phyloP scores from a whole-genome alignment of 257 asterid genomes.

The Nicotiana tabacum region DNA sequence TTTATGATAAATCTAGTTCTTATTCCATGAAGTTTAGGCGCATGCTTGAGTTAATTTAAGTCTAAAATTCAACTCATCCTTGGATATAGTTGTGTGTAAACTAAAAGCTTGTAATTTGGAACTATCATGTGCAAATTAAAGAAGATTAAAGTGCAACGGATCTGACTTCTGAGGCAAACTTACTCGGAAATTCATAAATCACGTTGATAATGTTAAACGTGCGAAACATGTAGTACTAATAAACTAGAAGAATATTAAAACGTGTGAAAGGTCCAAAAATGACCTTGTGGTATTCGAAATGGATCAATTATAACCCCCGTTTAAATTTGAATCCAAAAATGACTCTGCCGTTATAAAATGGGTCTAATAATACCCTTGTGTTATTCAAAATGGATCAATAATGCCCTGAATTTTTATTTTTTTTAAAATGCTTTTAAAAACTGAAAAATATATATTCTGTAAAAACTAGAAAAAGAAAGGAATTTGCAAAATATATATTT shows the following conservation, averaged over 20 bases:
- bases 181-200: neutral
- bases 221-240: neutral
- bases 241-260: neutral
- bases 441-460: too few relatives aligned
- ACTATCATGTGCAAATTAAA: neutral
- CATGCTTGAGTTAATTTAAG: neutral
- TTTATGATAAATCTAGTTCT: too few relatives aligned
- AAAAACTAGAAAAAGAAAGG: too few relatives aligned
- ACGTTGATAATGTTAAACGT: neutral
- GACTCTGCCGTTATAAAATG: too few relatives aligned
- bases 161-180: neutral
- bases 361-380: too few relatives aligned
- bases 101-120: neutral
- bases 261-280: neutral
- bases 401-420: too few relatives aligned
- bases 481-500: too few relatives aligned
- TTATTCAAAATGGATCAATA: too few relatives aligned
- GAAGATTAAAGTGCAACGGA: neutral
- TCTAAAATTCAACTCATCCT: neutral
- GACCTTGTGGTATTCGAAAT: too few relatives aligned
- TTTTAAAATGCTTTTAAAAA: too few relatives aligned
- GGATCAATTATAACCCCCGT: too few relatives aligned
- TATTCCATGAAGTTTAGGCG: neutral
- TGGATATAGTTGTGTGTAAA: neutral
- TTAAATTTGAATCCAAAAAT: too few relatives aligned